Conservation (phyloP, 2,329 filamentous ascomycete genomes). For the Fonsecaea monophora region DNA sequence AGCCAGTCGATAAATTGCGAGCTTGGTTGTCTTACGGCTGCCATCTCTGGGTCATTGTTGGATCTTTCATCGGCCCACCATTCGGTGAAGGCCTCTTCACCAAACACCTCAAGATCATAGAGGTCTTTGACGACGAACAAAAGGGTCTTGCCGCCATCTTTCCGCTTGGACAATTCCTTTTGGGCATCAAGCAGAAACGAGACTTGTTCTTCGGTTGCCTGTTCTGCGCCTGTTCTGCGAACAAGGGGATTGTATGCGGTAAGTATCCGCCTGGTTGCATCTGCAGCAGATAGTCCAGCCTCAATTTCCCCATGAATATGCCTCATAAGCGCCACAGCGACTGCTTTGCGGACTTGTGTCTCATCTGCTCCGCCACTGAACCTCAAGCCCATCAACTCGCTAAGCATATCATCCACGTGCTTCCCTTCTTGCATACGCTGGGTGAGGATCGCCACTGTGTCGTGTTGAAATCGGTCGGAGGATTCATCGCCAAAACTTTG, state of each 20-base stretch:
- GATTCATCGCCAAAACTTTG: conserved; percentile 70
- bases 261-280: conserved; percentile 69
- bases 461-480: conserved; percentile 75
- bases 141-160: conserved; percentile 71
- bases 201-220: conserved; percentile 71
- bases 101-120: conserved; percentile 81
- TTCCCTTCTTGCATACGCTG: conserved; percentile 78
- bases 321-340: conserved; percentile 84
- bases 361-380: conserved; percentile 91
- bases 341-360: conserved; percentile 82
- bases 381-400: conserved; percentile 92
- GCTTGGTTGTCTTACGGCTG: conserved; percentile 73
- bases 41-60: conserved; percentile 71
- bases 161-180: conserved; percentile 72
- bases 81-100: conserved; percentile 83
- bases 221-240: conserved; percentile 65
- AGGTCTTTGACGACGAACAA: conserved; percentile 82
- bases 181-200: conserved; percentile 86
- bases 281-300: conserved; percentile 62
- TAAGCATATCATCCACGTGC: conserved; percentile 81
- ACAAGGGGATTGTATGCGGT: conserved; percentile 69
- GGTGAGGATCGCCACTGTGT: conserved; percentile 84
- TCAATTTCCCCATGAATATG: conserved; percentile 75
- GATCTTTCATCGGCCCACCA: conserved; percentile 87
- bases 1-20: conserved; percentile 83